A percentile compares a stretch with the other conserved stretches of the same genome.
Evolutionary conservation across 805 yeast species (phyloP).

Genomic region (Ogataea glucozyma): DNA sequence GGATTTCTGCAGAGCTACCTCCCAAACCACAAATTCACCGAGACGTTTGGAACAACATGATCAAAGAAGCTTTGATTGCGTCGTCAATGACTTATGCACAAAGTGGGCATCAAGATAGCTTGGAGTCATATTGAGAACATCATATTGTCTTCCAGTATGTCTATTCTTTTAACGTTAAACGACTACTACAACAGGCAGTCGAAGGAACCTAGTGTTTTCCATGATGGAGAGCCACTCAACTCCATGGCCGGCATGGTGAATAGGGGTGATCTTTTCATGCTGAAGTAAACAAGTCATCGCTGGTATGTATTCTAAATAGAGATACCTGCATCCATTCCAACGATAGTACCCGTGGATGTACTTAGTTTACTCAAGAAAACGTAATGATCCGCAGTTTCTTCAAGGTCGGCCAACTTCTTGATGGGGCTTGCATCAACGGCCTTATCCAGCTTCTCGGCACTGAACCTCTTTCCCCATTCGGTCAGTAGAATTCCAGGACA

Average conservation of each 20-base stretch:
- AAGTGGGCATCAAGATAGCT: not conserved
- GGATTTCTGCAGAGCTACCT: not conserved
- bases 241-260: constrained; percentile 1
- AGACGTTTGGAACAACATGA: constrained; percentile 10
- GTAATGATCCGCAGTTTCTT: constrained; percentile 12
- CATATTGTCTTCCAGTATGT: not conserved
- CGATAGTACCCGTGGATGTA: constrained; percentile 12
- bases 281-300: not conserved
- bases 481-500: constrained; percentile 14
- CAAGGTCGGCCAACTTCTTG: constrained; percentile 9
- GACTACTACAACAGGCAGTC: not conserved
- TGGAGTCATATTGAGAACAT: constrained; percentile 3
- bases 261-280: constrained; percentile 4
- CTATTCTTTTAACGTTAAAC: constrained; percentile 1
- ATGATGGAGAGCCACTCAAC: constrained; percentile 5
- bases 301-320: not conserved
- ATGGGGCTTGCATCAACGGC: constrained; percentile 12
- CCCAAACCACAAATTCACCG: constrained; percentile 1
- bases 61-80: constrained; percentile 6
- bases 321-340: constrained; percentile 13
- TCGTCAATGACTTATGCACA: constrained; percentile 1
- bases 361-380: constrained; percentile 10
- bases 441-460: constrained; percentile 9
- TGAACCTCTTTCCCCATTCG: constrained; percentile 14
- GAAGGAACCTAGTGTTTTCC: not conserved